A percentile compares a stretch with the other conserved stretches of the same genome.
phyloP scores from a whole-genome alignment of 1,139 yeast species.

The Kodamaea alishanica region DNA sequence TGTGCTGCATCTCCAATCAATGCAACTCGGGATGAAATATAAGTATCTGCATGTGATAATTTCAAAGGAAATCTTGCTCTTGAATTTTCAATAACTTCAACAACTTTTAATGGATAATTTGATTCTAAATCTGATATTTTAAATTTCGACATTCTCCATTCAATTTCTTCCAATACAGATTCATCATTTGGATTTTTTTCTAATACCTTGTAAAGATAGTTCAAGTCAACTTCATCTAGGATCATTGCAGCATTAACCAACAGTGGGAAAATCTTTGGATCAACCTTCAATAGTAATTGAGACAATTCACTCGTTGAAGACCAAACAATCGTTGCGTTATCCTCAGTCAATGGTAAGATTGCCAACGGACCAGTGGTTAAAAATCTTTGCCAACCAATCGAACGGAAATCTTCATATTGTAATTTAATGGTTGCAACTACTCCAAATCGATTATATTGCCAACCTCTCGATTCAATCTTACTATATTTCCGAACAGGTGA shows the following conservation, averaged over 20 bases:
- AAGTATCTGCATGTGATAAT: conserved; percentile 86
- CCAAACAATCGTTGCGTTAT: conserved; percentile 91
- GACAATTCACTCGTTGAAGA: conserved; percentile 79
- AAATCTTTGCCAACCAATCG: conserved; percentile 91
- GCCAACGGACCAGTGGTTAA: conserved; percentile 93
- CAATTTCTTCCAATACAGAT: conserved; percentile 57
- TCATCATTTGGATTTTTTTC: conserved; percentile 40
- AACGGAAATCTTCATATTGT: conserved; percentile 65
- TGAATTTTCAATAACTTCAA: conserved; percentile 56
- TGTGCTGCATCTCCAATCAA: conserved; percentile 98
- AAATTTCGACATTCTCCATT: conserved; percentile 63
- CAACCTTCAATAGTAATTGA: conserved; percentile 52
- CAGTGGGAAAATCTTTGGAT: conserved; percentile 60
- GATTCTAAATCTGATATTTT: conserved; percentile 47
- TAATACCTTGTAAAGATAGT: conserved; percentile 34
- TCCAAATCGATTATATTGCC: conserved; percentile 87
- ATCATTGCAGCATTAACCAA: conserved; percentile 85
- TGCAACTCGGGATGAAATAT: conserved; percentile 80
- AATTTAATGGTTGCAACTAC: conserved; percentile 83
- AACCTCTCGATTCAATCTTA: conserved; percentile 81
- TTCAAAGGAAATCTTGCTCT: conserved; percentile 89
- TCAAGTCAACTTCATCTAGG: conserved; percentile 48
- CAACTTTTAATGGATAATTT: conserved; percentile 62
- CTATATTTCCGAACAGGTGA: conserved; percentile 88
- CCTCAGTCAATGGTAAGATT: conserved; percentile 79